phyloP scores from a whole-genome alignment of 225 moss, liverwort and hornwort genomes.

The Neckera pumila region DNA sequence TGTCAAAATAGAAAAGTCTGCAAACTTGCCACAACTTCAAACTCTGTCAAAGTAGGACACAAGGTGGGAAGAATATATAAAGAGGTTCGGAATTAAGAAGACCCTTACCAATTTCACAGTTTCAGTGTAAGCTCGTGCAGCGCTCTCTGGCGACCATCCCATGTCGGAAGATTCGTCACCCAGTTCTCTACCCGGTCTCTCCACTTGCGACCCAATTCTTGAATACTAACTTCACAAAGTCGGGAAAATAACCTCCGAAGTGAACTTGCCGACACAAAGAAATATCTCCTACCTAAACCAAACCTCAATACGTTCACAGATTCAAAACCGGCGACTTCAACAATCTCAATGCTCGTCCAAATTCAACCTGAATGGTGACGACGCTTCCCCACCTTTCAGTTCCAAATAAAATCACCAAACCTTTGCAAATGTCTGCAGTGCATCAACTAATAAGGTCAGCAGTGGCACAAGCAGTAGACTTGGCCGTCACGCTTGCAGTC shows the following conservation, averaged over 20 bases:
- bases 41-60: neutral
- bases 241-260: neutral
- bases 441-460: neutral
- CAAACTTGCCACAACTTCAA: neutral
- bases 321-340: neutral
- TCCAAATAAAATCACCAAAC: neutral
- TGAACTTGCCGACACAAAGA: neutral
- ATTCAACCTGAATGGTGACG: neutral
- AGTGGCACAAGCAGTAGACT: neutral
- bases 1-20: neutral
- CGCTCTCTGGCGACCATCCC: slow-evolving; percentile 81
- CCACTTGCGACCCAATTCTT: neutral
- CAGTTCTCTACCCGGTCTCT: neutral
- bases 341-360: neutral
- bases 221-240: neutral
- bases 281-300: neutral
- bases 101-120: slow-evolving; percentile 65
- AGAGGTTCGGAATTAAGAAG: neutral
- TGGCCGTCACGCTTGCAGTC: neutral
- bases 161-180: slow-evolving; percentile 15
- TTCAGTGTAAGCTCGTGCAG: slow-evolving; percentile 67
- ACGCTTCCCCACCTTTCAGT: neutral
- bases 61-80: neutral
- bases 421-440: neutral
- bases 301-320: neutral